Base-by-base conservation (phyloP, 2,329 filamentous ascomycete species). In the Verticillium nonalfalfae region DNA sequence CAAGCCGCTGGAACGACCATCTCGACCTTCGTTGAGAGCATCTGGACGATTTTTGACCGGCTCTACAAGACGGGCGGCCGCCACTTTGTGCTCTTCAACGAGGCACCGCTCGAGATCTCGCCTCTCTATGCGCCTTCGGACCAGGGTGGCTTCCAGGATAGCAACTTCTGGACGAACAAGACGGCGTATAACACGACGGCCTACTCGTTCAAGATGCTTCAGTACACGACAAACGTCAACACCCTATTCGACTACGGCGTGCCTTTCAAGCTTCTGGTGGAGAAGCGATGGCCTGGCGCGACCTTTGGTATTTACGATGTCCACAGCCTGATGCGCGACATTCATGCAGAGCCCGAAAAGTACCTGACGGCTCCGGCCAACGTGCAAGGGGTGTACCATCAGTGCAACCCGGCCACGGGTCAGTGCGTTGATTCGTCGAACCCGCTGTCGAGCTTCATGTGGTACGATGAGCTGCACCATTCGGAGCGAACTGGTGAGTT, bases 391-490 rank as follows among this genome's bases (percentile, higher is more conserved):
- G 84, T 77, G 54, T 85, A 82, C 60, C 78, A 83, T 55, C 74
- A 82, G 26, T 92, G 89, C 67, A 59, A 71, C 31, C 61, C 69
- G 1, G 61, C 63, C 13, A 71, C 21, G 62, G 21, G 57, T 15
- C 18, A 58, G 39, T 85, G 81, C 64, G 69, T 69, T 4, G 62
- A 75, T 61, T 74, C 76, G 40, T 65, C 73, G 14, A 61, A 78
- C 3, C 76, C 78, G 38, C 72, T 78, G 38, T 83, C 89, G 66
- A 86, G 83, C 56, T 93, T 84, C 70, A 66, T 91, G 71, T 93
- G 90, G 88, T 82, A 81, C 67, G 90, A 94, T 73, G 83, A 87
- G 69, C 72, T 93, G 69, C 90, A 94, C 75, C 89, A 89, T 0
- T 87, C 85, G 35, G 81, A 86, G 73, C 83, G 85, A 73, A 82